Evolutionary conservation across 441 rosid species (phyloP), one percentile per base, ranked within the genome.

Genomic region (Corymbia citriodora): DNA sequence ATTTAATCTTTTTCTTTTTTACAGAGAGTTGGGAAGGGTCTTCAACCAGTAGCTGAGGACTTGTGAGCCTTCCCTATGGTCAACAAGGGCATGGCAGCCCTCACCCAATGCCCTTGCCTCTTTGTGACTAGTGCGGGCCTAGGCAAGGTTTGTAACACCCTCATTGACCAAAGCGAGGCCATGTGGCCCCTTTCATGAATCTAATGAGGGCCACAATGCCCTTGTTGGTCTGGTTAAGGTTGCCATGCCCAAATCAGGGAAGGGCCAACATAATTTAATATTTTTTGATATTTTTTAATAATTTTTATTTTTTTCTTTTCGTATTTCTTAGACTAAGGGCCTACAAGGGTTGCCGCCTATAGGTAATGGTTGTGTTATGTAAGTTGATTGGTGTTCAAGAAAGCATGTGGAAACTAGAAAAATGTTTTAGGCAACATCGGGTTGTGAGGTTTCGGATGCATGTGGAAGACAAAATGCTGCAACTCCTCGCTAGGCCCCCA

Each of bases 11-110:
- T 13, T 57, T 57, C 23, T 23, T 8, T 23, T 9, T 57, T 57
- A 57, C 9, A 23, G 29, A 4, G 23, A 29, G 14, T 12, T 0
- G 3, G 0, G 29, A 23, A 57, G 10, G 14, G 63, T 57, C 0
- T 0, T 57, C 1, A 1, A 0, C 63, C 13, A 57, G 3, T 10
- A 4, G 63, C 29, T 7, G 25, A 57, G 29, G 29, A 29, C 29
- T 57, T 57, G 45, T 57, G 29, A 57, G 63, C 25, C 25, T 29
- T 57, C 25, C 29, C 29, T 57, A 57, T 57, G 63, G 63, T 29
- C 63, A 40, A 40, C 45, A 40, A 40, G 45, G 45, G 45, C 45
- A 57, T 23, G 63, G 63, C 29, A 17, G 23, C 63, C 63, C 29
- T 57, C 63, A 57, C 63, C 1, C 0, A 0, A 57, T 57, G 63